These are phyloP conservation scores for Kodamaea sp. DNA, from an alignment of 1,139 yeast genomes.

Conservation along the genomic window DNA sequence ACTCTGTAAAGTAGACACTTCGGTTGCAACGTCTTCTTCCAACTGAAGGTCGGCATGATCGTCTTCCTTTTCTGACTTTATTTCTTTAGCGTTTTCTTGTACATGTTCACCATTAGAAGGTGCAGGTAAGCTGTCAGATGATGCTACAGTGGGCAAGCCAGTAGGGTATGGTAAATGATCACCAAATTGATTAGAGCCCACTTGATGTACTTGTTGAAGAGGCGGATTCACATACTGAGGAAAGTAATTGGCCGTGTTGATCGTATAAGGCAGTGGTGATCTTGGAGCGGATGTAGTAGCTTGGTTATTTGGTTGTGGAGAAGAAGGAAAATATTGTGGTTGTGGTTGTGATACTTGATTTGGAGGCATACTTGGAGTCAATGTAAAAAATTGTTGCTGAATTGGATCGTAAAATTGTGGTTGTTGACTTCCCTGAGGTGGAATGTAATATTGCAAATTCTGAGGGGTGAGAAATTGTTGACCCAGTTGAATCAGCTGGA, in stretches of 20 bases:
- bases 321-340: conserved; percentile 40
- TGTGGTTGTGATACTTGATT: conserved; percentile 17
- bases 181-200: conserved; percentile 8
- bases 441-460: conserved; percentile 15
- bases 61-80: neutral
- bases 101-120: neutral
- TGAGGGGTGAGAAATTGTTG: conserved; percentile 13
- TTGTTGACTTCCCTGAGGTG: conserved; percentile 19
- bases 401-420: conserved; percentile 45
- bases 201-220: conserved; percentile 4
- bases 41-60: conserved; percentile 2
- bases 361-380: conserved; percentile 30
- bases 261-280: conserved; percentile 15
- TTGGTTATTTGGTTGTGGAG: conserved; percentile 27
- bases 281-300: conserved; percentile 12
- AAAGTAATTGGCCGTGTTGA: conserved; percentile 18
- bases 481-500: conserved; percentile 4
- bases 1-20: conserved; percentile 16
- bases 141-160: conserved; percentile 11
- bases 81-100: neutral
- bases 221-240: conserved; percentile 12
- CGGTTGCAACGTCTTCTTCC: conserved; percentile 10
- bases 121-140: conserved; percentile 7
- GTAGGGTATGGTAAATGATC: conserved; percentile 16
- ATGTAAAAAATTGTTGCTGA: conserved; percentile 44